A percentile compares a stretch with the other conserved stretches of the same genome.
Conservation (phyloP, 1,284 basidiomycete species). For the Coniophora puteana region DNA sequence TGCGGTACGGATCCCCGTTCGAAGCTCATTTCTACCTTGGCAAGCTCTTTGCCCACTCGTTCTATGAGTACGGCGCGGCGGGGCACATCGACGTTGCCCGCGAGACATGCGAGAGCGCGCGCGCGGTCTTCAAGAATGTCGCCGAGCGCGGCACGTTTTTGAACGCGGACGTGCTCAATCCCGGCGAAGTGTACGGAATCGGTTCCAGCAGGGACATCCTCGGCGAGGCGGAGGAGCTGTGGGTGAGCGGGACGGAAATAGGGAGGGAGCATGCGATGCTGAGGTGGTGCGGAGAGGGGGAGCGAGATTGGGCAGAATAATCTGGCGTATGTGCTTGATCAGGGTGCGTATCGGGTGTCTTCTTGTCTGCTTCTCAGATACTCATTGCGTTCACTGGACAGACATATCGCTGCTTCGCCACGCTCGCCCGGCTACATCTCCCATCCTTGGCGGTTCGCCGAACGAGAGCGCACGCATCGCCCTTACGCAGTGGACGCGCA, state of each 20-base stretch:
- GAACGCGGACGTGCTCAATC: too few species aligned
- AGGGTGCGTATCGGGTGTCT: slow-evolving; percentile 50
- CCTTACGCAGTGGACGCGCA: slow-evolving; percentile 91
- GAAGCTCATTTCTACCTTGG: slow-evolving; percentile 93
- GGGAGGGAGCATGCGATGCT: slow-evolving; percentile 75
- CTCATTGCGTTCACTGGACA: slow-evolving; percentile 23
- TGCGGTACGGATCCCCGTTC: slow-evolving; percentile 83
- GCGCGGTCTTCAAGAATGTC: slow-evolving; percentile 88
- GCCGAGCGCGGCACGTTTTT: slow-evolving; percentile 88
- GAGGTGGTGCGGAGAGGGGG: slow-evolving; percentile 94
- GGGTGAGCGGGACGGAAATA: slow-evolving; percentile 68
- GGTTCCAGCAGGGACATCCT: too few species aligned
- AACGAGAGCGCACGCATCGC: slow-evolving; percentile 81
- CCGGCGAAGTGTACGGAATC: too few species aligned
- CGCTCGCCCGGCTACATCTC: slow-evolving; percentile 67
- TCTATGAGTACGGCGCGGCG: slow-evolving; percentile 41
- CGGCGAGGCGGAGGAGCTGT: slow-evolving; percentile 77
- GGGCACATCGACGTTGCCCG: slow-evolving; percentile 48
- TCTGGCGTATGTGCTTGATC: slow-evolving; percentile 88
- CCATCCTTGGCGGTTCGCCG: slow-evolving; percentile 61
- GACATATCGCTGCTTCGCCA: slow-evolving; percentile 72
- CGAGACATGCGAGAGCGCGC: slow-evolving; percentile 81
- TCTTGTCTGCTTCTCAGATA: not conserved
- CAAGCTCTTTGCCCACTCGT: slow-evolving; percentile 74
- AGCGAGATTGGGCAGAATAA: slow-evolving; percentile 95